Evolutionary conservation across 192 early-diverging fungal genomes (phyloP), one percentile per base, ranked within the genome.

Genomic region (Spizellomyces sp.): DNA sequence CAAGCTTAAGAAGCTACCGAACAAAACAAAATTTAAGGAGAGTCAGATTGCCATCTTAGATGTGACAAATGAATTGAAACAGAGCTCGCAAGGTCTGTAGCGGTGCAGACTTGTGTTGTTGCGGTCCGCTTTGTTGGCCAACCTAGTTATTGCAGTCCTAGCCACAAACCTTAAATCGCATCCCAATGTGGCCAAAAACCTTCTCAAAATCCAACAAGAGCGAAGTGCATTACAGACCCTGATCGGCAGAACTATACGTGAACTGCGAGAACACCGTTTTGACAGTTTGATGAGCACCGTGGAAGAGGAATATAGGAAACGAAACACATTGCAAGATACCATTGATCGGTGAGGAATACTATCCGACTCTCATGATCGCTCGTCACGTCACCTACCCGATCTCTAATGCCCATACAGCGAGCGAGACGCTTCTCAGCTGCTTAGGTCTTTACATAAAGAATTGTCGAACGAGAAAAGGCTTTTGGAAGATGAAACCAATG

Each of bases 311-410:
- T 78, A 87, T 62, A 66, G 69, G 57, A 87, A 87, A 54, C 77
- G 81, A 19, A 88, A 85, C 59, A 83, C 80, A n/a, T 74, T 87
- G 17, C 79, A 87, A 55, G 76, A 83, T 59, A 88, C 85, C 7
- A 85, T 88, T 60, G 80, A 85, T 52, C 58, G 75, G 86, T 84
- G 62, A 58, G 52, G 9, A 15, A 41, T 36, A 19, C 5, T 61
- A 14, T 9, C n/a, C 50, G 68, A 19, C 12, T 46, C 1, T 22
- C 42, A 15, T n/a, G 14, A n/a, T 64, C 21, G 47, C 15, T 47
- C 43, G 36, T 36, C 27, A 36, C 27, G 27, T 36, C 27, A 36
- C 27, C 27, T 36, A 36, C 27, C 27, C 27, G 3, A 36, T 36
- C 27, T 36, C 27, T 36, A 36, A 36, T 36, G 27, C 27, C 27